Base-by-base conservation (phyloP, 176 grass and related monocot species). In the Tuctoria greenei region DNA sequence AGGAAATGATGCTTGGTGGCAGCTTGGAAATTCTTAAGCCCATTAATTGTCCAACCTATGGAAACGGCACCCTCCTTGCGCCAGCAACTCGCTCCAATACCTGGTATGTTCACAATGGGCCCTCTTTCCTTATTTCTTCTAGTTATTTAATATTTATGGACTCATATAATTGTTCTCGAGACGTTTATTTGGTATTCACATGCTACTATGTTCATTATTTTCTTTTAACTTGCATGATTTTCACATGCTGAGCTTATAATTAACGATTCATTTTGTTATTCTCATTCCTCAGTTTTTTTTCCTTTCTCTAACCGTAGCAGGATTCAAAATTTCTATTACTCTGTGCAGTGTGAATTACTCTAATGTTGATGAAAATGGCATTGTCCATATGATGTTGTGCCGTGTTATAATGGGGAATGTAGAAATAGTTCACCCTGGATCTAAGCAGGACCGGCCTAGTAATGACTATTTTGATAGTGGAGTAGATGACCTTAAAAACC, bases 351-450 rank as follows among this genome's bases (percentile, higher is more conserved):
- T 89, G 58, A 95, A 89, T 76, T 99, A 90, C 84, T 90, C 89
- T 71, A 89, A 95, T 90, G 79, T 82, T 67, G 89, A 99, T 69
- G 92, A 95, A 92, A 90, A 90, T 82, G 80, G 87, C 76, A 75
- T 95, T 26, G 60, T 95, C 43, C 81, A 84, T 78, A 74, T 99
- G 92, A 94, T 99, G 82, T 84, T 99, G 26, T 99, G 96, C 83
- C 92, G 89, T 76, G 85, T 99, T 59, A 76, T 99, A 71, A 90
- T 99, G 96, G 96, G 96, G 79, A 99, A 95, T 49, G 87, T 95
- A 82, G 96, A 99, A 88, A 69, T 92, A 74, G 88, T 99, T 82
- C 85, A 78, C 60, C 80, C 67, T 69, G 96, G 96, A 86, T 95
- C 92, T 71, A 86, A 90, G 67, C 96, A 99, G 74, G 71, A 62